Base-by-base conservation (phyloP, 1,139 yeast species). In the Candida sanyaensis region DNA sequence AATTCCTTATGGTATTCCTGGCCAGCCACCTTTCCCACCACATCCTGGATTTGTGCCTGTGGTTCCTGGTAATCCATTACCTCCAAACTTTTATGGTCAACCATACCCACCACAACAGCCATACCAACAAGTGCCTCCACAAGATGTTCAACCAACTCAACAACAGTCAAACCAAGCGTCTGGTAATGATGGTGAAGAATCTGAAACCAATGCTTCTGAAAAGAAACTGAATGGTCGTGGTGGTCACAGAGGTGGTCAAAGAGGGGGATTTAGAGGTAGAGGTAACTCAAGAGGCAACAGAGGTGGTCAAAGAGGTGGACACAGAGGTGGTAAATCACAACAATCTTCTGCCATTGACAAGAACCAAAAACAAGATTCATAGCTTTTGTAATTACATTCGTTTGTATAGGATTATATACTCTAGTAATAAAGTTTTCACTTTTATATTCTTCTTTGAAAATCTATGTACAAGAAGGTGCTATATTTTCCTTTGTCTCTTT, bases 11-110 rank as follows among this genome's bases (percentile, higher is more conserved):
- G 53, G 53, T 37, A 50, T 51, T 24, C 57, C 56, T 37, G 42
- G 46, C 6, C 60, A 61, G 21, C 45, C 43, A 7, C 59, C 63
- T 42, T 50, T 58, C 29, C 67, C 42, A 33, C 43, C 27, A 36
- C 28, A 29, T 10, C 47, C 52, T 24, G 30, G 46, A 47, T 37
- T 33, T 38, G 42, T 55, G 23, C 60, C 61, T 5, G 52, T 53
- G 11, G 58, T 55, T 33, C 64, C 65, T 21, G 63, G 63, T 10
- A 55, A 54, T 32, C 63, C 75, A 40, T 59, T 69, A 48, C 75
- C 76, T 27, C 74, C 73, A 1, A 74, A 68, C 36, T 66, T 65
- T 24, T 40, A 42, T 46, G 59, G 60, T 48, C 71, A 65, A 42
- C 12, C 37, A 13, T 32, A 42, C 12, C 42, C 42, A 28, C 39